phyloP scores from a whole-genome alignment of 2,329 filamentous ascomycete genomes.

The Helotiales sp. region DNA sequence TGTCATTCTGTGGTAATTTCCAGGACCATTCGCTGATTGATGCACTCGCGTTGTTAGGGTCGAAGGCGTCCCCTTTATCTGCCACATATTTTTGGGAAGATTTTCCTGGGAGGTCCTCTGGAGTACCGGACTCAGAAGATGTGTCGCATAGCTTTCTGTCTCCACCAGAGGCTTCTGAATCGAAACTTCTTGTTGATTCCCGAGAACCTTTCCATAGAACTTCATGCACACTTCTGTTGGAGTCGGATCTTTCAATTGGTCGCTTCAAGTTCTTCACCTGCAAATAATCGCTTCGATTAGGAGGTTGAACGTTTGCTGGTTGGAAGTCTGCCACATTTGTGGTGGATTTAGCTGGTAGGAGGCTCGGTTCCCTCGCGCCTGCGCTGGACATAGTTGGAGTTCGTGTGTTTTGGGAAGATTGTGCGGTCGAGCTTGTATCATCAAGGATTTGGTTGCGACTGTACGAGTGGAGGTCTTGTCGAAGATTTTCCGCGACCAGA shows the following conservation, averaged over 20 bases:
- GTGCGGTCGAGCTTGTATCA: background rate
- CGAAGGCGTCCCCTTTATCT: slow-evolving; percentile 29
- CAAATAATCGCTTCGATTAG: slow-evolving; percentile 2
- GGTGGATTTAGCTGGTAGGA: background rate
- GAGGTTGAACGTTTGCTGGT: background rate
- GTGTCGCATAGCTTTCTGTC: slow-evolving; percentile 12
- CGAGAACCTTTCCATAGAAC: slow-evolving; percentile 35
- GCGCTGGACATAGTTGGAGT: background rate
- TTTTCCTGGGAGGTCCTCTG: background rate
- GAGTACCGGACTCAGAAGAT: background rate
- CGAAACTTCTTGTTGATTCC: background rate
- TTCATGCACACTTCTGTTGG: slow-evolving; percentile 32
- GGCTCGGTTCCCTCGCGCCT: background rate
- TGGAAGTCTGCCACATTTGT: background rate
- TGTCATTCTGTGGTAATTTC: slow-evolving; percentile 18
- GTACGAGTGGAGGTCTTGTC: background rate
- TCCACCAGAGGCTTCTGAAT: slow-evolving; percentile 15
- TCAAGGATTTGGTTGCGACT: background rate
- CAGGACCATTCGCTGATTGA: slow-evolving; percentile 36
- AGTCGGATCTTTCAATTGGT: background rate
- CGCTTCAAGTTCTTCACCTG: background rate
- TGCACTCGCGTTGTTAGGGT: slow-evolving; percentile 30
- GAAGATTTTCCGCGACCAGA: slow-evolving; percentile 29
- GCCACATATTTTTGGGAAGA: background rate
- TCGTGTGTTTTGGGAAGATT: background rate